Evolutionary conservation across 495 filamentous ascomycete genomes (phyloP).

Genomic region (Aspergillus panamensis): DNA sequence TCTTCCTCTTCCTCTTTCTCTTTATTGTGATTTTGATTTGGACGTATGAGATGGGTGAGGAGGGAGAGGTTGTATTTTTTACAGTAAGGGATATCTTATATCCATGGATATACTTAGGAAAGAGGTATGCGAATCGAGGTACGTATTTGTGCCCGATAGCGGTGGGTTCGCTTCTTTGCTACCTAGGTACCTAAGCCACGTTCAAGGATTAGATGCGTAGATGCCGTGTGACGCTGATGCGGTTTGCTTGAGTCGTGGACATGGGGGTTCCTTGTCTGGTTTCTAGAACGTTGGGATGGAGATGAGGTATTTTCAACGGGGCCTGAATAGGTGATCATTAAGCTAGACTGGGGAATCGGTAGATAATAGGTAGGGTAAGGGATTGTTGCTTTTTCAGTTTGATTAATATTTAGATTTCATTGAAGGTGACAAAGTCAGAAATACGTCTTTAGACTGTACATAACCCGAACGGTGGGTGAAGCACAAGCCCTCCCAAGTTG

Average conservation of each 20-base stretch:
- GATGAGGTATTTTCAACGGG: too few relatives aligned
- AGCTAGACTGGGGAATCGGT: not conserved
- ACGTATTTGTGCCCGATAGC: not conserved
- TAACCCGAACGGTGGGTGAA: not conserved
- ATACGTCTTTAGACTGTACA: not conserved
- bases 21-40: not conserved
- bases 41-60: not conserved
- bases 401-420: not conserved
- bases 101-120: too few relatives aligned
- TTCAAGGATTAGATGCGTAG: not conserved
- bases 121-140: too few relatives aligned
- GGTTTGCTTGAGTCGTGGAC: conserved; percentile 1
- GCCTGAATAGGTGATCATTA: too few relatives aligned
- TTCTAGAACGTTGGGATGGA: too few relatives aligned
- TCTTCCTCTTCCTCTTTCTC: not conserved
- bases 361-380: too few relatives aligned
- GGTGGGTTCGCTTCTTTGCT: not conserved
- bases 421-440: not conserved
- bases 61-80: too few relatives aligned
- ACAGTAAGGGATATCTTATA: too few relatives aligned
- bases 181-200: too few relatives aligned
- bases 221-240: conserved; percentile 10
- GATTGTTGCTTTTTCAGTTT: too few relatives aligned
- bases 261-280: too few relatives aligned
- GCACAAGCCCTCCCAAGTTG: not conserved